Evolutionary conservation across 2,329 filamentous ascomycete genomes (phyloP).

Genomic region (Claviceps sp.): DNA sequence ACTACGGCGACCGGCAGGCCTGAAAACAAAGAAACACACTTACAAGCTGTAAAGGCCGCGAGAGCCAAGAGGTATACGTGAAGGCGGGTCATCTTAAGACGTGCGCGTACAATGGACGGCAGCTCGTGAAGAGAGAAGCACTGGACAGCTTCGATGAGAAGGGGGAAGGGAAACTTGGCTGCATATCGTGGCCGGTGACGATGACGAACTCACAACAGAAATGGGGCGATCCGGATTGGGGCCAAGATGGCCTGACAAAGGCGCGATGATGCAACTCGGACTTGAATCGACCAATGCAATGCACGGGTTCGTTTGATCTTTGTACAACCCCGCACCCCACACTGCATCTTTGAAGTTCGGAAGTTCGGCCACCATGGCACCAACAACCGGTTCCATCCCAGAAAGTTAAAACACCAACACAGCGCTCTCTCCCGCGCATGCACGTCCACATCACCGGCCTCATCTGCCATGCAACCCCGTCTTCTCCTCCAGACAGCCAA

Average conservation of each 20-base stretch:
- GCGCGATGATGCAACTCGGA: no score
- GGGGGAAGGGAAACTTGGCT: background rate
- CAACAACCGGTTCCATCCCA: no score
- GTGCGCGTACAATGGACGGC: background rate
- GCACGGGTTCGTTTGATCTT: no score
- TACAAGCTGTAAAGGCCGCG: constrained; percentile 30
- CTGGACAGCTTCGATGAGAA: background rate
- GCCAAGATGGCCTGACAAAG: background rate
- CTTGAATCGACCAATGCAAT: no score
- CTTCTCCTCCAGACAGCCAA: constrained; percentile 1
- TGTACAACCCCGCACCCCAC: no score
- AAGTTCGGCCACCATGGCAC: no score
- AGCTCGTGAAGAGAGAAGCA: background rate
- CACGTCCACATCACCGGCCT: background rate
- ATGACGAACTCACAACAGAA: background rate
- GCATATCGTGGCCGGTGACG: background rate
- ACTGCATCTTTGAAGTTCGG: no score
- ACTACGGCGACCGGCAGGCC: no score
- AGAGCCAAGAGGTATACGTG: constrained; percentile 29
- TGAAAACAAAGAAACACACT: constrained; percentile 12
- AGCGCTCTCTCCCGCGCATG: background rate
- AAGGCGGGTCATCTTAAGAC: constrained; percentile 27
- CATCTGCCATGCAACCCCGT: constrained; percentile 1
- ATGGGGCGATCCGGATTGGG: background rate
- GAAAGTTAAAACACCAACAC: background rate